Evolutionary conservation across 2,329 filamentous ascomycete genomes (phyloP), one percentile per base, ranked within the genome.

Genomic region (Sordariomycetes sp.): DNA sequence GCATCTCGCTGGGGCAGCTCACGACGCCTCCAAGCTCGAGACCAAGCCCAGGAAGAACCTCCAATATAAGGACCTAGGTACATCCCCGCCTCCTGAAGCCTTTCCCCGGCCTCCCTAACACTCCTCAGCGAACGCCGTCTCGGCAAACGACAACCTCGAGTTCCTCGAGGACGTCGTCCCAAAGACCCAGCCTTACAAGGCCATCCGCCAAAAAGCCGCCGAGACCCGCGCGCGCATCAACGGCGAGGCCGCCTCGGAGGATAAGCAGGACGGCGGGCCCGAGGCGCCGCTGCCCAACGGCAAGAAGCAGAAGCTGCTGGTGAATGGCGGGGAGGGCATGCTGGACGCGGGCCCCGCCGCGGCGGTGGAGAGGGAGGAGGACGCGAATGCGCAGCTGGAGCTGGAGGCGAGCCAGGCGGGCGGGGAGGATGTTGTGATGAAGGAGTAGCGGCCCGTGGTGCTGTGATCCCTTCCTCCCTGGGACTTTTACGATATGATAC

Each of bases 61-160:
- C 61, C 94, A 97, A 71, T 99, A 99, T 76, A 90, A 90, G 68
- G 94, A 99, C 72, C 80, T 99, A 50, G 87, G 89, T 91, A 76
- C 59, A 79, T 67, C 48, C 40, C 12, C 37, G 4, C 37, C 12
- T 10, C 37, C 37, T 43, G 14, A 43, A 43, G 6, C 37, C 37
- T 3, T n/a, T 43, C 37, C 28, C 28, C 4, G 4, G 28, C 28
- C 28, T 43, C 37, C 18, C 37, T 43, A 43, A 43, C 12, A n/a
- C 12, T 16, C 24, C n/a, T n/a, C 53, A 66, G 90, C 92, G 64
- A 89, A 84, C 66, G 93, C 94, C 32, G 87, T 97, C 58, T 83
- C 88, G 8, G 88, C 90, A 69, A 85, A 91, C 62, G 94, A 97
- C 71, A 95, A 95, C 70, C 86, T 99, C 56, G 92, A 99, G 71